phyloP scores from a whole-genome alignment of 164 flowering plant genomes.

The Liriodendron chinense region DNA sequence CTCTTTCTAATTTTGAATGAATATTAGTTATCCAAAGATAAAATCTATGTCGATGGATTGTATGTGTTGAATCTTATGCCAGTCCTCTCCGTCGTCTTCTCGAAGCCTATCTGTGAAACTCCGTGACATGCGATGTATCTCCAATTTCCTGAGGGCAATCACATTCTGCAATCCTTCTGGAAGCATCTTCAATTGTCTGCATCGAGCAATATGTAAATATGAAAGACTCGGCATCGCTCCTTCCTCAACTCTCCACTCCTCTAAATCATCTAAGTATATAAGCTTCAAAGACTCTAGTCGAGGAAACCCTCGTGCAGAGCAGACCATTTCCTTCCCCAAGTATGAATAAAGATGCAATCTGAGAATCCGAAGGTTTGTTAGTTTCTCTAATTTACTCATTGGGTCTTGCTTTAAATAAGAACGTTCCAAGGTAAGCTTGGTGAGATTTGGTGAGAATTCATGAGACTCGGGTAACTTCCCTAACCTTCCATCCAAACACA shows the following conservation, averaged over 20 bases:
- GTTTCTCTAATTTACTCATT: too few species aligned
- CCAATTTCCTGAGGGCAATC: too few species aligned
- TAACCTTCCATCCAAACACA: background rate
- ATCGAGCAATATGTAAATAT: accelerated
- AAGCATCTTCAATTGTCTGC: background rate
- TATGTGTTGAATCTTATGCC: too few species aligned
- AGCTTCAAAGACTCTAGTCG: background rate
- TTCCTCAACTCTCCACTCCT: background rate
- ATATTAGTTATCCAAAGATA: too few species aligned
- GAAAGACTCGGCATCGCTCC: background rate
- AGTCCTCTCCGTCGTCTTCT: too few species aligned
- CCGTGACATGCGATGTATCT: too few species aligned
- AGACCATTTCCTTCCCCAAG: background rate
- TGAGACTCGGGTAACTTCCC: background rate
- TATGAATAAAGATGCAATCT: accelerated
- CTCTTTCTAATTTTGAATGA: too few species aligned
- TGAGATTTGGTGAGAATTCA: background rate
- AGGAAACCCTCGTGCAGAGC: background rate
- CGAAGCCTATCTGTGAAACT: too few species aligned
- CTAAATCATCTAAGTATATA: background rate
- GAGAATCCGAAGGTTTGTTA: background rate
- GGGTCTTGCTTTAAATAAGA: too few species aligned
- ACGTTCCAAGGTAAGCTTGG: too few species aligned
- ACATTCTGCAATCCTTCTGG: background rate
- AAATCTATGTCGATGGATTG: too few species aligned